phyloP scores from a whole-genome alignment of 352 stramenopile genomes.

The Pythium pectinolyticum region DNA sequence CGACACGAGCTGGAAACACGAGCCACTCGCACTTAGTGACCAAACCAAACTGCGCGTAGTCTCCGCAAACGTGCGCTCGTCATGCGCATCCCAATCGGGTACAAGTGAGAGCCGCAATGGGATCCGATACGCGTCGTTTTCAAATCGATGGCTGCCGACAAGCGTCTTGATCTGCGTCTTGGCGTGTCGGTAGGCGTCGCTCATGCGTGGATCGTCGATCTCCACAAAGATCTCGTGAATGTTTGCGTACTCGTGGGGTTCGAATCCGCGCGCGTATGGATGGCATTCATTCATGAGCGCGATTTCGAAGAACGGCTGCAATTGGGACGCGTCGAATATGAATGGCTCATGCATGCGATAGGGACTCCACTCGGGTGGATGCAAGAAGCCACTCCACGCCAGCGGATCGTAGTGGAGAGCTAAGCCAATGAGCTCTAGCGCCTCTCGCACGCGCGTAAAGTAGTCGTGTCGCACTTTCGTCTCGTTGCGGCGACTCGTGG shows the following conservation, averaged over 20 bases:
- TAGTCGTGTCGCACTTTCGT: neutral
- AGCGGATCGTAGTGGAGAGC: slow-evolving; percentile 11
- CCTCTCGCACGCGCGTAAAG: neutral
- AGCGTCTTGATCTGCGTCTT: neutral
- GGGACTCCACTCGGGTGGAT: neutral
- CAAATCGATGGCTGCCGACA: neutral
- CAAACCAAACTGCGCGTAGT: neutral
- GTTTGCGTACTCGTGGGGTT: too few species aligned
- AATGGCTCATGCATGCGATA: neutral
- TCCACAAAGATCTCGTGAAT: neutral
- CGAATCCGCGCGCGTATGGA: neutral
- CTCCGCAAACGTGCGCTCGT: too few species aligned
- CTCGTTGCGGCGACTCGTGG: too few species aligned
- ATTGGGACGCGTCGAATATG: neutral
- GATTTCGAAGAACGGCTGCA: slow-evolving; percentile 8
- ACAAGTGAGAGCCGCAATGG: neutral
- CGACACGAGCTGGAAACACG: neutral
- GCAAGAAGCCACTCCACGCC: neutral
- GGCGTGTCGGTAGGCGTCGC: neutral
- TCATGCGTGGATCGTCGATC: neutral
- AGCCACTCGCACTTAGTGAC: neutral
- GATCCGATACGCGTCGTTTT: neutral
- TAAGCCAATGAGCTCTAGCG: slow-evolving; percentile 7
- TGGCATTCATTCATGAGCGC: neutral
- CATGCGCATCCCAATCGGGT: neutral